Base-by-base conservation (phyloP, 2,329 filamentous ascomycete genomes). In the Aspergillus sclerotialis region DNA sequence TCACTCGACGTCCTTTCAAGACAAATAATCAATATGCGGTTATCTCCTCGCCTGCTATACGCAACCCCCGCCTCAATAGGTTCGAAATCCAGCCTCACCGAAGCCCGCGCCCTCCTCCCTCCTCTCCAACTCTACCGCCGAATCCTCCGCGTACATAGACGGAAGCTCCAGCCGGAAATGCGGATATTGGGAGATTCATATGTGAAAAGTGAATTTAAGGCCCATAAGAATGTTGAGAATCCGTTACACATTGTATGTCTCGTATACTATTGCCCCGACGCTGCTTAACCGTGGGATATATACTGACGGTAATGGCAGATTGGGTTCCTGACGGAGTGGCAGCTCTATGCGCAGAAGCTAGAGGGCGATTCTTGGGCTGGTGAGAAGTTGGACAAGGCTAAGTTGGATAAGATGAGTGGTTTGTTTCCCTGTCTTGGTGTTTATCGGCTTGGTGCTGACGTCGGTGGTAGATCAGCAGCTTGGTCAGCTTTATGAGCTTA, bases 321-420 rank as follows among this genome's bases (percentile, higher is more conserved):
- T 50, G 92, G 90, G 2, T 98, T 98, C 61, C 71, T 98, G 48
- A 90, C 85, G 0, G 89, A 96, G 61, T 98, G 90, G 90, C 92
- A 98, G 61, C 67, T 86, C 33, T 98, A 96, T 56, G 89, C 88
- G 2, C 90, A 98, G 58, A 81, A 87, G 56, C 67, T 98, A 11
- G 90, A 96, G 55, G 90, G 89, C 0, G 82, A 94, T 34, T 61
- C 73, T 0, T 96, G 92, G 92, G 72, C 75, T 39, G 90, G 82
- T 1, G 85, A 86, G 44, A 90, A 82, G 58, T 72, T 96, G 58
- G 90, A 96, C 44, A 76, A 78, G 48, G 70, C 67, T 1, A 94
- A 94, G 63, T 69, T 96, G 36, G 81, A 87, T 40, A 95, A 94
- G 64, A 85, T 96, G 87, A 96, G 84, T 59, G 89, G 88, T 93